Evolutionary conservation across 2,329 filamentous ascomycete genomes (phyloP).

Genomic region (Pleoardoris graminearum): DNA sequence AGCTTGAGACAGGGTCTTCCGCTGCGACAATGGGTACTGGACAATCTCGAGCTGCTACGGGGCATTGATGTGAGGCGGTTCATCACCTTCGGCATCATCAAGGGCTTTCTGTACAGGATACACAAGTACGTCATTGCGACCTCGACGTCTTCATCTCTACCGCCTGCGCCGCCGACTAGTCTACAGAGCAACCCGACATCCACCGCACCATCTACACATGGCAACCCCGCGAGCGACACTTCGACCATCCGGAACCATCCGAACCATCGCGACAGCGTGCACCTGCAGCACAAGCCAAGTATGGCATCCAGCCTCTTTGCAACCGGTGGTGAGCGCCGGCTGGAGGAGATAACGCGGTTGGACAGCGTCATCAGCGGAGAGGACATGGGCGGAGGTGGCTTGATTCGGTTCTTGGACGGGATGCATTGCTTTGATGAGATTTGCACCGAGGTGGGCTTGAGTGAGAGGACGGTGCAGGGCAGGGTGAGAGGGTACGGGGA

Average conservation of each 20-base stretch:
- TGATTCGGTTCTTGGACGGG: slow-evolving; percentile 74
- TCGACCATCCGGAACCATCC: slow-evolving; percentile 7
- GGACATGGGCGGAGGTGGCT: slow-evolving; percentile 39
- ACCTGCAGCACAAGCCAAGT: slow-evolving; percentile 15
- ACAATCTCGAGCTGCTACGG: slow-evolving; percentile 70
- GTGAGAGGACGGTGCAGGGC: slow-evolving; percentile 70
- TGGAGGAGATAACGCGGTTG: slow-evolving; percentile 18
- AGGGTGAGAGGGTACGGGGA: slow-evolving; percentile 58
- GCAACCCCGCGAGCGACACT: slow-evolving; percentile 9
- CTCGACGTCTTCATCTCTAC: slow-evolving; percentile 15
- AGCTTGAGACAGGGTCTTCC: slow-evolving; percentile 80
- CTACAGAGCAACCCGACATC: slow-evolving; percentile 20
- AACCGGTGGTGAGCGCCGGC: slow-evolving; percentile 3
- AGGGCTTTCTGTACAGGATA: slow-evolving; percentile 88
- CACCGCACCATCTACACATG: slow-evolving; percentile 14
- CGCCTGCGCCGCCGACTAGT: slow-evolving; percentile 33
- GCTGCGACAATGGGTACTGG: slow-evolving; percentile 83
- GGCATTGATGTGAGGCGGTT: slow-evolving; percentile 87
- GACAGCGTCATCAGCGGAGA: slow-evolving; percentile 20
- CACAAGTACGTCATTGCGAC: slow-evolving; percentile 81
- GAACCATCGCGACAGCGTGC: slow-evolving; percentile 21
- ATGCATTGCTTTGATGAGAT: slow-evolving; percentile 80
- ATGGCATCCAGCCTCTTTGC: slow-evolving; percentile 9
- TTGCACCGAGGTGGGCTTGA: slow-evolving; percentile 72
- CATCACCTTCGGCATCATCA: slow-evolving; percentile 94